Base-by-base conservation (phyloP, 148 eudicot genomes). In the Bassia scoparia region DNA sequence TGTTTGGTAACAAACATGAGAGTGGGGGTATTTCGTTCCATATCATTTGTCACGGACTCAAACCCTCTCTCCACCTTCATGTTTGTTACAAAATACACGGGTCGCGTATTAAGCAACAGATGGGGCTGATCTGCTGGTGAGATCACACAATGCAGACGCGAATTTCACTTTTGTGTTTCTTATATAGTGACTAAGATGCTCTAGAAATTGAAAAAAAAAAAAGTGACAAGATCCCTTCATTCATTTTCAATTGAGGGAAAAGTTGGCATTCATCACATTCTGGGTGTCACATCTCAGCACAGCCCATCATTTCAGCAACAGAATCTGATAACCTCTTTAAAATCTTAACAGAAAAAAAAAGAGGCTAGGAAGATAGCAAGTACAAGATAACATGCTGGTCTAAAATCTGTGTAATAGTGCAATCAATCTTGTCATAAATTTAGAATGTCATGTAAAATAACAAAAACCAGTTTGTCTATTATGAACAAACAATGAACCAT, bases 351-450 rank as follows among this genome's bases (percentile, higher is more conserved):
- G 69, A 37, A n/a, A 37, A 10, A 10, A 43, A 20, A 41, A 43
- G 8, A 23, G 69, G 9, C 26, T 38, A 50, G 46, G 27, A 56
- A 38, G 64, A 14, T 56, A 69, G n/a, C 66, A 74, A 17, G 58
- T 61, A 68, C 72, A 38, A 67, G 54, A 41, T 58, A 35, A 31
- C 55, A 62, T 52, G 69, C 58, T 46, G 30, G 64, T 43, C 74
- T 52, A 52, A 79, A 61, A 29, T 17, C n/a, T 59, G 31, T 26
- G 26, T 23, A 5, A n/a, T 2, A 60, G 33, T 67, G 48, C 53
- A 73, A 35, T 68, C 44, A 37, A 78, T 66, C 27, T 23, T 26
- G 46, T 61, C 18, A 73, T 63, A 13, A 73, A 2, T 31, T 4
- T 52, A 10, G 0, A 52, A 52, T 0, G 5, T 8, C 5, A 34